Conservation (phyloP, 202 grass and related monocot species). For the Schoenoplectus triqueter region DNA sequence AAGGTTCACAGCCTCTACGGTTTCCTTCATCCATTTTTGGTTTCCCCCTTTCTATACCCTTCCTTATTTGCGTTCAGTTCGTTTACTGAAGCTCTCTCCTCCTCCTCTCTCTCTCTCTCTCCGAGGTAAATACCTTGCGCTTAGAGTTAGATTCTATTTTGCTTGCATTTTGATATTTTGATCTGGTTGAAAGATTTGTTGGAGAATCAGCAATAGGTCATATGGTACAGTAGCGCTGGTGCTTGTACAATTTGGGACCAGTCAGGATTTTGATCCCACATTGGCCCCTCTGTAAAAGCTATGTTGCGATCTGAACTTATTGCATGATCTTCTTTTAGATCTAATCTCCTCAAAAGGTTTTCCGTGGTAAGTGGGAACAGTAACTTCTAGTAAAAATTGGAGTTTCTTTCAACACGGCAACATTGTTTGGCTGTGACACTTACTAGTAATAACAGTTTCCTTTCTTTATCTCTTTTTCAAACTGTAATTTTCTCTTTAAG, state of each 20-base stretch:
- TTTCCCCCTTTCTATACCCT: constrained; percentile 8
- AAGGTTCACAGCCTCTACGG: constrained; percentile 11
- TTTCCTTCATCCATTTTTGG: constrained; percentile 31
- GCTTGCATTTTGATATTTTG: constrained; percentile 6
- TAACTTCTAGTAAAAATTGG: neutral
- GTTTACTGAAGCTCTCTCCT: neutral
- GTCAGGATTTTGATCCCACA: constrained; percentile 17
- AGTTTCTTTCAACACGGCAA: neutral
- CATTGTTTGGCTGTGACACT: neutral
- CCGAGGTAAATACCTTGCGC: constrained; percentile 1
- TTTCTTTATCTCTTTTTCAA: neutral
- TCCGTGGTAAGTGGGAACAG: neutral
- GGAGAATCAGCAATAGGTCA: neutral
- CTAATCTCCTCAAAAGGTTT: neutral
- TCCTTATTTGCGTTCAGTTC: constrained; percentile 33
- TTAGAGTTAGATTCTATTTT: constrained; percentile 16
- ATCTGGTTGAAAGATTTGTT: neutral
- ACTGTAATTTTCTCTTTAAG: neutral
- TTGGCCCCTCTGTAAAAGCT: neutral
- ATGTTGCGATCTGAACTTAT: constrained; percentile 10
- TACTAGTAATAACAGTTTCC: neutral
- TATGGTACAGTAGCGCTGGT: neutral
- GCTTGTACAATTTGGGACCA: constrained; percentile 24
- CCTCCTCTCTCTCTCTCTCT: neutral
- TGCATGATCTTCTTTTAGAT: constrained; percentile 16